phyloP scores from a whole-genome alignment of 2,329 filamentous ascomycete species.

The Paraconiothyrium brasiliense region DNA sequence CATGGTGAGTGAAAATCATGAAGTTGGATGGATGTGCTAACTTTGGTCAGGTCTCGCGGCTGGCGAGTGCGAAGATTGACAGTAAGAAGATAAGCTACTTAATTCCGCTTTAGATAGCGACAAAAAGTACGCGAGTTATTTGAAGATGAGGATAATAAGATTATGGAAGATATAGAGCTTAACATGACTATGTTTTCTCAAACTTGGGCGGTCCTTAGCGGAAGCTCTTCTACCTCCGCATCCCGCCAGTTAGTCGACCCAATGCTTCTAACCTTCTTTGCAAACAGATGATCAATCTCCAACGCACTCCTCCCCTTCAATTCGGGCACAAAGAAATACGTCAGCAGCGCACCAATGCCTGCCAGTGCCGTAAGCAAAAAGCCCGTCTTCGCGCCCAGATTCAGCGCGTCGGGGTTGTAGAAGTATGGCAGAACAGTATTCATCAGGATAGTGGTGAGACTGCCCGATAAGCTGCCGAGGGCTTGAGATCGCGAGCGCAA shows the following conservation, averaged over 20 bases:
- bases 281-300: slow-evolving; percentile 52
- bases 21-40: background rate
- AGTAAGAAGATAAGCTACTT: background rate
- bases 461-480: slow-evolving; percentile 36
- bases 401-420: slow-evolving; percentile 49
- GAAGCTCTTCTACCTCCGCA: background rate
- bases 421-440: slow-evolving; percentile 40
- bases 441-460: slow-evolving; percentile 17
- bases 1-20: background rate
- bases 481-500: slow-evolving; percentile 51
- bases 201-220: slow-evolving; percentile 5
- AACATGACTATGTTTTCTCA: background rate
- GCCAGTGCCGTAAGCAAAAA: slow-evolving; percentile 48
- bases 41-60: background rate
- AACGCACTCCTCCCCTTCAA: slow-evolving; percentile 48
- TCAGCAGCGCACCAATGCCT: slow-evolving; percentile 38
- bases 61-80: background rate
- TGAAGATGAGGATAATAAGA: background rate
- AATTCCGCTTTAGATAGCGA: background rate
- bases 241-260: slow-evolving; percentile 12
- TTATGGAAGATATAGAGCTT: background rate
- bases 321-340: slow-evolving; percentile 48
- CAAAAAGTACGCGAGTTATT: background rate
- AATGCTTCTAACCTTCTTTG: slow-evolving; percentile 9
- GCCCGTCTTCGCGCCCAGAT: slow-evolving; percentile 49